Evolutionary conservation across 2,329 filamentous ascomycete genomes (phyloP).

Genomic region (Cryphonectria radicalis): DNA sequence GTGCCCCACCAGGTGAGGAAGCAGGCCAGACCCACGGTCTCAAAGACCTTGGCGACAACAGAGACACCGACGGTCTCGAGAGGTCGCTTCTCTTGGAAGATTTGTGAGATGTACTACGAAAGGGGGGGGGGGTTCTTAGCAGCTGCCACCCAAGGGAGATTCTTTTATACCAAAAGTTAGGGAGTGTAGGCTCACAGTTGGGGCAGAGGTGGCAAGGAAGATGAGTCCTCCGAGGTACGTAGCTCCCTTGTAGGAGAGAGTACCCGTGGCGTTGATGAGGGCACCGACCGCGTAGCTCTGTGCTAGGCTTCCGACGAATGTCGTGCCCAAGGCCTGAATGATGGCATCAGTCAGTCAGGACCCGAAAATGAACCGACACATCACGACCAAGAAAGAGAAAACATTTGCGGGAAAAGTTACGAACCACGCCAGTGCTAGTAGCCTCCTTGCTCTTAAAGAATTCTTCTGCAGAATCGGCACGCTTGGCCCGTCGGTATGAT

Average conservation of each 20-base stretch:
- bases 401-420: slow-evolving; percentile 44
- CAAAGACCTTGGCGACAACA: slow-evolving; percentile 81
- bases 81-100: slow-evolving; percentile 90
- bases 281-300: slow-evolving; percentile 90
- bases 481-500: slow-evolving; percentile 90
- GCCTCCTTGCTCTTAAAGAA: slow-evolving; percentile 94
- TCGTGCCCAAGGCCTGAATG: slow-evolving; percentile 52
- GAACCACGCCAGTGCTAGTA: slow-evolving; percentile 81
- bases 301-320: slow-evolving; percentile 83
- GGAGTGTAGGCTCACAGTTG: slow-evolving; percentile 66
- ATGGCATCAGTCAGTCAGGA: neutral
- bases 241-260: slow-evolving; percentile 94
- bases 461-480: slow-evolving; percentile 93
- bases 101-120: slow-evolving; percentile 77
- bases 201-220: slow-evolving; percentile 89
- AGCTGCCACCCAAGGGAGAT: neutral
- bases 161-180: slow-evolving; percentile 3
- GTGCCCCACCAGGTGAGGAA: slow-evolving; percentile 99
- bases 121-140: slow-evolving; percentile 24
- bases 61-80: slow-evolving; percentile 88
- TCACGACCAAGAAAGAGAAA: neutral
- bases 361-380: neutral
- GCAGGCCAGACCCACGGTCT: slow-evolving; percentile 89
- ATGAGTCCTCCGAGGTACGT: slow-evolving; percentile 90
- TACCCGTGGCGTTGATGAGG: slow-evolving; percentile 92